These are phyloP conservation scores for Ceratobasidium sp. DNA, from an alignment of 1,284 basidiomycete species.

Conservation along the genomic window DNA sequence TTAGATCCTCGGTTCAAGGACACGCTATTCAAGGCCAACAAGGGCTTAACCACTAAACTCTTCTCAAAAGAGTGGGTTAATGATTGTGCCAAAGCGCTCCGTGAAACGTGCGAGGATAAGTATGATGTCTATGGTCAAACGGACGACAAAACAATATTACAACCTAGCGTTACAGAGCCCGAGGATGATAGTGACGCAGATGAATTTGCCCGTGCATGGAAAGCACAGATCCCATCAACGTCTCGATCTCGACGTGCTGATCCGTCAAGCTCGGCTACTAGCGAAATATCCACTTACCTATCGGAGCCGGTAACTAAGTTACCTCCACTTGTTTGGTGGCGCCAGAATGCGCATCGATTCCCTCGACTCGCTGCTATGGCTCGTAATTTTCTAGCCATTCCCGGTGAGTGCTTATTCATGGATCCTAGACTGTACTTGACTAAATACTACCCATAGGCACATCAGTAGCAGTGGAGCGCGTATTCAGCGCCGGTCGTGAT, in stretches of 20 bases:
- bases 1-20: conserved; percentile 27
- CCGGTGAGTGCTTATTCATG: neutral
- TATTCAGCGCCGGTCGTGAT: conserved; percentile 30
- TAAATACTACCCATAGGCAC: conserved; percentile 23
- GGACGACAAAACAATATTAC: no score
- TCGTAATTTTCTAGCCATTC: conserved; percentile 11
- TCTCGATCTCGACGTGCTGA: neutral
- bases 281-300: conserved; percentile 9
- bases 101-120: neutral
- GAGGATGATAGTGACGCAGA: neutral
- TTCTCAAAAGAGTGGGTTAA: conserved; percentile 7
- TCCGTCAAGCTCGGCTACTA: neutral
- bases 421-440: neutral
- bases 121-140: neutral
- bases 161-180: no score
- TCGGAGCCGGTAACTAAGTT: neutral
- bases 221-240: neutral
- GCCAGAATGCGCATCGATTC: neutral
- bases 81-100: neutral
- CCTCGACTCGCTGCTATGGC: conserved; percentile 22
- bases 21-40: neutral
- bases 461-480: conserved; percentile 37
- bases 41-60: neutral
- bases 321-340: conserved; percentile 3
- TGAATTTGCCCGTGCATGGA: neutral